Base-by-base conservation (phyloP, 768 basidiomycete genomes). In the Pholiota conissans region DNA sequence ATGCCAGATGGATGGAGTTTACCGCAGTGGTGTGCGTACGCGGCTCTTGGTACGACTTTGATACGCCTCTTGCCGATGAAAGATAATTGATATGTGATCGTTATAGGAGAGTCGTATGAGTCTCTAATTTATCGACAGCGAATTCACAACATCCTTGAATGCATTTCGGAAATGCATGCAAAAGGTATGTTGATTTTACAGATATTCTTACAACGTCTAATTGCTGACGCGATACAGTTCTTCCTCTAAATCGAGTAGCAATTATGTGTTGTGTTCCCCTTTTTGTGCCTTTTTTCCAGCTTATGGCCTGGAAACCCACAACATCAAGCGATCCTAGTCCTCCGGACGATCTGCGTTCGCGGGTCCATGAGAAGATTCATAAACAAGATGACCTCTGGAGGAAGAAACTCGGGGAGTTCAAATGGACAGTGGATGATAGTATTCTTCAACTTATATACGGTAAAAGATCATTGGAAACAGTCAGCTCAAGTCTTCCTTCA, bases 31-130 rank as follows among this genome's bases (percentile, higher is more conserved):
- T 65, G 67, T 52, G 62, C 63, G 11, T 68, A 64, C 53, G 51
- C 49, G 20, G 61, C 61, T 20, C 50, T 63, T 37, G 67, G 67
- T 68, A 24, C 5, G n/a, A n/a, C n/a, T n/a, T n/a, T n/a, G n/a
- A n/a, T n/a, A n/a, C n/a, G n/a, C n/a, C n/a, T n/a, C n/a, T n/a
- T n/a, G n/a, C n/a, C n/a, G n/a, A n/a, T n/a, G n/a, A n/a, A n/a
- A n/a, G n/a, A n/a, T n/a, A n/a, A 24, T 40, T 3, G 18, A 3
- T 28, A 28, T 26, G n/a, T 26, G 9, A 20, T 28, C n/a, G n/a
- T n/a, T n/a, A n/a, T n/a, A 68, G 67, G 67, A 18, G 62, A 63
- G 61, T 37, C 56, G 10, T 65, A 68, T 40, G 67, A 68, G 40
- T 56, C 53, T 27, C 61, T 57, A 6, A 60, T 68, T 14, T 68